Evolutionary conservation across 345 rosid genomes (phyloP), one percentile per base, ranked within the genome.

Genomic region (Salix caprea): DNA sequence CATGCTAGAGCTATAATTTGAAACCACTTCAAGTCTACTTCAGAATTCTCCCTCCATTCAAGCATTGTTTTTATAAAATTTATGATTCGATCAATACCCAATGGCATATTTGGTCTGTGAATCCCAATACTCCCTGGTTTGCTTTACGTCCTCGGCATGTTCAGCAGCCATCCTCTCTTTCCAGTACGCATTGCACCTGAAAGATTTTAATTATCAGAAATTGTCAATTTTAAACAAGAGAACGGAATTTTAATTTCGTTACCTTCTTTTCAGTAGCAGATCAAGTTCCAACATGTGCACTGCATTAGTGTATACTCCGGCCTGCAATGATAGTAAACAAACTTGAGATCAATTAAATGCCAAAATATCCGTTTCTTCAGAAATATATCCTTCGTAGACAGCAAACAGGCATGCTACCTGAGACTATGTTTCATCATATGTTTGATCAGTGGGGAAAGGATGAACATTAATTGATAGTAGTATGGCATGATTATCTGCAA

Each of bases 101-200:
- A 92, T 79, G 14, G 83, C 85, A 18, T 82, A 79, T 70, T 83
- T 82, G 21, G 98, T 86, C 81, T 88, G 98, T 36, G 75, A 67
- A 44, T 88, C 90, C 97, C 98, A 94, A 74, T 83, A 92, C 40
- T 83, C 86, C 86, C 85, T 94, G 12, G 91, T 85, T 61, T 94
- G 98, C 87, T 88, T 92, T 77, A 88, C 84, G 79, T 76, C 84
- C 85, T 90, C 92, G 19, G 90, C 84, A 1, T 93, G 90, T 82
- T 90, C 97, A 0, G 66, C 80, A 4, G 30, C 19, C 76, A 82
- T 74, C 78, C 98, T 86, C 78, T 90, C 90, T 82, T 88, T 91
- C 97, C 97, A 92, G 64, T 87, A 77, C 44, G 88, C 91, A 80
- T 85, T 93, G 86, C 87, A 83, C 84, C 99, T 95, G 88, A 61